A percentile compares a stretch with the other conserved stretches of the same genome.
These are phyloP conservation scores for Barnettozyma populi DNA, from an alignment of 805 yeast genomes.

Conservation along the genomic window DNA sequence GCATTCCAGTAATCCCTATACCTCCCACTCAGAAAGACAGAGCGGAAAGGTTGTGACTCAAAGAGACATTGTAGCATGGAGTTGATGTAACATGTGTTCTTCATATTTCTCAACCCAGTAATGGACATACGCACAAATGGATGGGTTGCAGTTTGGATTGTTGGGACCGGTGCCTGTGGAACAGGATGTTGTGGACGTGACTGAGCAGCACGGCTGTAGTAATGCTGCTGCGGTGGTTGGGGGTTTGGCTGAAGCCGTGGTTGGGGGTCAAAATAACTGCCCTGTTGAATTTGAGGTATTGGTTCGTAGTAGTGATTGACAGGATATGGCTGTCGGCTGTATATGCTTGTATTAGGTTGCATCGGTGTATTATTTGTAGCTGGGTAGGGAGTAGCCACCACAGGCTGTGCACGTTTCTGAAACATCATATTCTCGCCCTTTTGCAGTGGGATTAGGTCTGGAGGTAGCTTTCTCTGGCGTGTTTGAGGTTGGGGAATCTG, in stretches of 20 bases:
- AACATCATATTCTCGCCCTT: constrained; percentile 3
- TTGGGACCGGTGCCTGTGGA: constrained; percentile 25
- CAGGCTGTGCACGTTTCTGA: constrained; percentile 4
- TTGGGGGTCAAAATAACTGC: constrained; percentile 1
- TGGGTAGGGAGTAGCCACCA: neutral
- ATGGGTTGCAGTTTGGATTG: constrained; percentile 32
- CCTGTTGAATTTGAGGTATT: neutral
- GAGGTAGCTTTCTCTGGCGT: neutral
- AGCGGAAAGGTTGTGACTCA: constrained; percentile 45
- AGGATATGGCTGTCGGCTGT: constrained; percentile 6
- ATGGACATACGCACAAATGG: constrained; percentile 40
- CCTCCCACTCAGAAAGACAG: constrained; percentile 41
- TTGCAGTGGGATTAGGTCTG: neutral
- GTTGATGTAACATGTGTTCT: constrained; percentile 73
- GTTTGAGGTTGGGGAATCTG: neutral
- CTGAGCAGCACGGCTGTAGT: neutral
- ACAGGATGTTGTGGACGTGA: constrained; percentile 9
- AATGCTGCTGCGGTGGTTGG: neutral
- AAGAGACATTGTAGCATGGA: constrained; percentile 68
- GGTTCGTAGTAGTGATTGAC: constrained; percentile 4
- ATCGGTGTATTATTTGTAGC: neutral
- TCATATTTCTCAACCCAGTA: constrained; percentile 62
- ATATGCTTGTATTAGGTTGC: neutral
- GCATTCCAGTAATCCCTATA: constrained; percentile 39
- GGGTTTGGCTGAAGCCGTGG: constrained; percentile 1